Percentiles rank a stretch among this genome's conserved stretches.
Conservation (phyloP, 768 basidiomycete genomes). For the Fomitopsis pulvina region DNA sequence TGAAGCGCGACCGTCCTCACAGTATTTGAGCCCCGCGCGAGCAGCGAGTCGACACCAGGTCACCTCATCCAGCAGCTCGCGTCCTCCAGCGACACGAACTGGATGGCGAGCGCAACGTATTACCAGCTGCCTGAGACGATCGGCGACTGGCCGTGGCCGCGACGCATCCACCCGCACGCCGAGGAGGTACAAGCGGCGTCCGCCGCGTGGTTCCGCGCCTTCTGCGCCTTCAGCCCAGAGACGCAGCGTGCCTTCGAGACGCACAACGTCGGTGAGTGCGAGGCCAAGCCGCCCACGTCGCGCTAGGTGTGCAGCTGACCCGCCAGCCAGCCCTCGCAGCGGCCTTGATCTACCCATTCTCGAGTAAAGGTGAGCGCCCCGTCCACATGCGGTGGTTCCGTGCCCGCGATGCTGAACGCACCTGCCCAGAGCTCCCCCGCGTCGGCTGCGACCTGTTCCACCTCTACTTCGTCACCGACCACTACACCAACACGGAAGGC, state of each 20-base stretch:
- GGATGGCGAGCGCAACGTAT: background rate
- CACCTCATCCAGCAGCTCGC: too few relatives aligned
- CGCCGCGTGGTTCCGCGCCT: slow-evolving; percentile 20
- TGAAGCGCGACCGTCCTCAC: too few relatives aligned
- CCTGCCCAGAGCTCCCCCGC: slow-evolving; percentile 4
- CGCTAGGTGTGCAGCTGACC: background rate
- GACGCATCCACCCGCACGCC: slow-evolving; percentile 23
- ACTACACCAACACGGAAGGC: slow-evolving; percentile 16
- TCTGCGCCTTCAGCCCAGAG: slow-evolving; percentile 20
- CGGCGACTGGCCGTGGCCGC: slow-evolving; percentile 25
- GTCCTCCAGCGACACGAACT: too few relatives aligned
- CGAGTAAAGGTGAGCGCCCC: slow-evolving; percentile 7
- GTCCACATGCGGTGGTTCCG: background rate
- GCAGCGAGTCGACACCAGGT: too few relatives aligned
- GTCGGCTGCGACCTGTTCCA: slow-evolving; percentile 19
- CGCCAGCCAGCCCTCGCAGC: slow-evolving; percentile 1
- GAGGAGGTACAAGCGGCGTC: slow-evolving; percentile 22
- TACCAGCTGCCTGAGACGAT: slow-evolving; percentile 21
- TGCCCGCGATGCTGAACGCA: background rate
- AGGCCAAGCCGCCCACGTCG: background rate
- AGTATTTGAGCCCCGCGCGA: too few relatives aligned
- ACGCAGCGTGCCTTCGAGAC: slow-evolving; percentile 22
- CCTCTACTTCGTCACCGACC: slow-evolving; percentile 22
- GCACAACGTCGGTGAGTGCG: slow-evolving; percentile 16
- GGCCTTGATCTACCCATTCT: slow-evolving; percentile 8